Evolutionary conservation across 352 stramenopile species (phyloP), one percentile per base, ranked within the genome.

Genomic region (Phytophthora palmivora): DNA sequence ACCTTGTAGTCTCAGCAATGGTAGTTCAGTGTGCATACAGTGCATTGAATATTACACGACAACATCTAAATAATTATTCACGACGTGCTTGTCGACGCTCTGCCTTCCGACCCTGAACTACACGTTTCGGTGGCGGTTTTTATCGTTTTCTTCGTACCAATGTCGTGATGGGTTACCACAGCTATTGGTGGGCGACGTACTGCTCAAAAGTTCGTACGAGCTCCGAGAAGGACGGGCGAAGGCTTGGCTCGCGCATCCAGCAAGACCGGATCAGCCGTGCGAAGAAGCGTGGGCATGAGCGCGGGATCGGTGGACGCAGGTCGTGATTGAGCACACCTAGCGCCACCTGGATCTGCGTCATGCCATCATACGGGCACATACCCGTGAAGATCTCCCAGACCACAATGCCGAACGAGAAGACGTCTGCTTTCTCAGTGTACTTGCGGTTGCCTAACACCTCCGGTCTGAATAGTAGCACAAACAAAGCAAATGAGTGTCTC

Each of bases 391-490:
- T 96, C 62, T 98, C 92, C 92, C 92, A 98, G 51, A 98, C 78
- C 19, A 98, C 94, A 39, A 98, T 97, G 33, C 79, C 92, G 64
- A 98, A 97, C 39, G 88, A 97, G 60, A 95, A 98, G 45, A 98
- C 92, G 59, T 98, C 91, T 3, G 91, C 91, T 62, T 97, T 97
- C 60, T 97, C 92, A 16, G 91, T 97, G 78, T 97, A 98, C 62
- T 95, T 93, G 52, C 89, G 75, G 59, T 92, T 96, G 47, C 91
- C 89, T 28, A 98, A 74, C 37, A 97, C 91, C 43, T 96, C 84
- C 0, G 86, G 87, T 8, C 85, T 94, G 46, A 61, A 34, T 24
- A 64, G 18, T 33, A 45, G 34, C 41, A 49, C 8, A 68, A 41
- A 43, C 18, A 67, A 42, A 30, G 51, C 6, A 55, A 28, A 22